Base-by-base conservation (phyloP, 2,329 filamentous ascomycete species). In the Talaromyces piceae region DNA sequence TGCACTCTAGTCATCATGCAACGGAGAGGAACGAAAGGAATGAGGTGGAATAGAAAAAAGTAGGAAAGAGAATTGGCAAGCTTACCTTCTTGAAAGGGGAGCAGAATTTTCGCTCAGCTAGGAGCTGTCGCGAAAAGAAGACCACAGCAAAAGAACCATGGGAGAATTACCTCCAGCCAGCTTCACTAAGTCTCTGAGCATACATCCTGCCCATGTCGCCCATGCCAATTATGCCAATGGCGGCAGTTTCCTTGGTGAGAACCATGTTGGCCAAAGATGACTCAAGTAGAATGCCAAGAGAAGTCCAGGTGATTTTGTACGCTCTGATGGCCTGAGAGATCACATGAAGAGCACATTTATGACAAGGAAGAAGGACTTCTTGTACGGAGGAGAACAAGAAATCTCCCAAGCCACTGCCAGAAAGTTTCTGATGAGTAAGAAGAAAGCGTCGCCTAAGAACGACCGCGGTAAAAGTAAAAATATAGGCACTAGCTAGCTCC, bases 181-280 rank as follows among this genome's bases (percentile, higher is more conserved):
- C 93, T 66, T 82, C 82, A 71, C 88, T 90, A 63, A 98, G 81
- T 66, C 84, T 83, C 65, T 86, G 83, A 64, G 93, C 88, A 71
- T 98, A 98, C 89, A 98, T 94, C 79, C 86, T 95, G 64, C 93
- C 93, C 93, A 98, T 98, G 65, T 96, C 91, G 58, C 93, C 93
- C 91, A 98, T 96, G 55, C 93, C 93, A 68, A 98, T 98, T 65
- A 98, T 87, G 59, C 93, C 93, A 59, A 98, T 81, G 56, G 86
- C 82, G 67, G 88, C 88, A 64, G 80, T 77, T 60, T 84, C 81
- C 84, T 81, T 74, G 61, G 64, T 66, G 53, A 66, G 65, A 27
- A 57, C 60, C 67, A 70, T 70, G 22, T 28, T 56, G 53, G 47
- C 22, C 6, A 33, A 7, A 16, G 31, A 54, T 25, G n/a, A 43